Base-by-base conservation (phyloP, 257 asterid species). In the Solanum sparsipilum region DNA sequence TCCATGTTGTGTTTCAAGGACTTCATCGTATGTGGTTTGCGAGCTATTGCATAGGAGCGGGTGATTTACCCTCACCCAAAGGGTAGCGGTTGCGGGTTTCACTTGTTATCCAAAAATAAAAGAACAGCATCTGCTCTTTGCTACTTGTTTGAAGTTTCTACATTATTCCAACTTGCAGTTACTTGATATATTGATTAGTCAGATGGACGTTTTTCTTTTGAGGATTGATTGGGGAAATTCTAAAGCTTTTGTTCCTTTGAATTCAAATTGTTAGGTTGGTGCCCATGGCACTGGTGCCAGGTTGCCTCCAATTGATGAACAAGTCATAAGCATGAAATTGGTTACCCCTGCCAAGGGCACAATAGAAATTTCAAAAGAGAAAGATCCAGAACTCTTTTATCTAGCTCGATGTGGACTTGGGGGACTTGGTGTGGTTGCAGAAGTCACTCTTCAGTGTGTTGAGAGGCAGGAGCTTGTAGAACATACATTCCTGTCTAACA, bases 331-430 rank as follows among this genome's bases (percentile, higher is more conserved):
- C 95, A 93, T 97, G 98, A 97, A 97, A 88, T 88, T 97, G 89
- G 98, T 97, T 82, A 95, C 99, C 90, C 98, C 99, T 25, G 92
- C 94, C 84, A 95, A 96, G 91, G 99, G 99, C 86, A 96, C 93
- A 23, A 93, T 97, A 21, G 99, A 96, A 91, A 75, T 97, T 84
- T 97, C 99, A 6, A 92, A 93, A 90, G 98, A 95, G 89, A 96
- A 96, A 89, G 94, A 96, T 83, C 99, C 99, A 0, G 96, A 93
- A 71, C 98, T 97, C 82, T 97, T 97, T 91, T 94, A 95, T 88
- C 91, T 97, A 88, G 99, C 98, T 88, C 96, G 99, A 3, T 96
- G 99, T 92, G 99, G 99, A 82, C 98, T 97, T 85, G 99, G 99
- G 56, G 99, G 99, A 84, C 98, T 97, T 81, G 99, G 99, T 67